phyloP scores from a whole-genome alignment of 2,329 filamentous ascomycete genomes.

The Cytospora leucostoma region DNA sequence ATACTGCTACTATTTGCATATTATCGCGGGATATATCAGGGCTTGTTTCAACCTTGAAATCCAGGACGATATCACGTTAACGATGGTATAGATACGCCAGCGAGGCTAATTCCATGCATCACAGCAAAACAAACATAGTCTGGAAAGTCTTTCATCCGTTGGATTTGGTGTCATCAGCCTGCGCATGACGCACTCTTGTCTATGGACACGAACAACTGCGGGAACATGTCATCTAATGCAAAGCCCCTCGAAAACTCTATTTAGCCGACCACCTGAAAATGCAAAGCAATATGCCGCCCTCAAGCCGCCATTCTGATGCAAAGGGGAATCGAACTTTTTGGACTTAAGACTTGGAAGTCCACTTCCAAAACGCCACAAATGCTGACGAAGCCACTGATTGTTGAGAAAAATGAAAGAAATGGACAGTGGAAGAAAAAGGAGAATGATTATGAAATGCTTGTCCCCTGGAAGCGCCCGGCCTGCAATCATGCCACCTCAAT shows the following conservation, averaged over 20 bases:
- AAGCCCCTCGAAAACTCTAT: slow-evolving; percentile 37
- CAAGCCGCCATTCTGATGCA: slow-evolving; percentile 41
- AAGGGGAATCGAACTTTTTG: slow-evolving; percentile 38
- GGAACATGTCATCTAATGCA: slow-evolving; percentile 38
- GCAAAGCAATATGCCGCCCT: slow-evolving; percentile 40
- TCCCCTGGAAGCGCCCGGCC: background rate
- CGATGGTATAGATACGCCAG: too few species aligned
- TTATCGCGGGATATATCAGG: too few species aligned
- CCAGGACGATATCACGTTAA: background rate
- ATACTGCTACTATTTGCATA: too few species aligned
- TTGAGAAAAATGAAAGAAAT: slow-evolving; percentile 27
- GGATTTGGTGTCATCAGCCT: slow-evolving; percentile 16
- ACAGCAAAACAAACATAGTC: slow-evolving; percentile 17
- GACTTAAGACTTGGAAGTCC: slow-evolving; percentile 28
- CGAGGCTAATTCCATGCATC: background rate
- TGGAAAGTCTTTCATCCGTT: slow-evolving; percentile 28
- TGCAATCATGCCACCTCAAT: slow-evolving; percentile 30
- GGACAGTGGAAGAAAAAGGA: slow-evolving; percentile 30
- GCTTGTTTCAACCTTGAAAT: too few species aligned
- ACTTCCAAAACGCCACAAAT: slow-evolving; percentile 30
- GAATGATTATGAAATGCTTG: slow-evolving; percentile 28
- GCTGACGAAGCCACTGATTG: slow-evolving; percentile 25
- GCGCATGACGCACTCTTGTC: slow-evolving; percentile 27
- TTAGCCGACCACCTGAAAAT: slow-evolving; percentile 38
- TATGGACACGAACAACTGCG: slow-evolving; percentile 31